Conservation (phyloP, 306 rosid species). For the Glycyrrhiza uralensis region DNA sequence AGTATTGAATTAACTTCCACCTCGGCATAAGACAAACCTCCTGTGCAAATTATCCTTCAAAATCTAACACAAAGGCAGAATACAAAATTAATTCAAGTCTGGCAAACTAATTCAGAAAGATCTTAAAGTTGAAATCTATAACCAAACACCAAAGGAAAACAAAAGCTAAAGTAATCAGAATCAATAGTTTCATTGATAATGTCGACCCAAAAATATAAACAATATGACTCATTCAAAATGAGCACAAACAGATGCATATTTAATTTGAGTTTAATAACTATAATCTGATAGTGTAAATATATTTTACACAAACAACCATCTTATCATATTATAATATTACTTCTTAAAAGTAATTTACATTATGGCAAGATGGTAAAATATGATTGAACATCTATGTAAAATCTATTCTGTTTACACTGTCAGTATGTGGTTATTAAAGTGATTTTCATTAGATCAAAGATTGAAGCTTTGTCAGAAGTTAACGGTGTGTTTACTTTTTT, state of each 20-base stretch:
- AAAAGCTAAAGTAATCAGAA: background rate
- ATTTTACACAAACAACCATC: no score
- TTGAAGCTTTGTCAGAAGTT: background rate
- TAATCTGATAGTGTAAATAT: no score
- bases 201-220: background rate
- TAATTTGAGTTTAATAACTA: no score
- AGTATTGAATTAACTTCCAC: conserved; percentile 24
- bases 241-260: background rate
- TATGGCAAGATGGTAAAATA: no score
- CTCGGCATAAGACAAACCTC: conserved; percentile 21
- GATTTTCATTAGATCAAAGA: background rate
- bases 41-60: conserved; percentile 10
- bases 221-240: background rate
- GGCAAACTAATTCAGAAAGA: background rate
- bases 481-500: background rate
- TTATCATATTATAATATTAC: no score
- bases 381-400: no score
- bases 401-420: no score
- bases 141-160: background rate
- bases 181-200: background rate
- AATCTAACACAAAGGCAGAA: background rate
- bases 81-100: background rate
- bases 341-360: no score
- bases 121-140: background rate
- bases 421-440: no score